Evolutionary conservation across 257 asterid genomes (phyloP).

Genomic region (Euphrasia confusa): DNA sequence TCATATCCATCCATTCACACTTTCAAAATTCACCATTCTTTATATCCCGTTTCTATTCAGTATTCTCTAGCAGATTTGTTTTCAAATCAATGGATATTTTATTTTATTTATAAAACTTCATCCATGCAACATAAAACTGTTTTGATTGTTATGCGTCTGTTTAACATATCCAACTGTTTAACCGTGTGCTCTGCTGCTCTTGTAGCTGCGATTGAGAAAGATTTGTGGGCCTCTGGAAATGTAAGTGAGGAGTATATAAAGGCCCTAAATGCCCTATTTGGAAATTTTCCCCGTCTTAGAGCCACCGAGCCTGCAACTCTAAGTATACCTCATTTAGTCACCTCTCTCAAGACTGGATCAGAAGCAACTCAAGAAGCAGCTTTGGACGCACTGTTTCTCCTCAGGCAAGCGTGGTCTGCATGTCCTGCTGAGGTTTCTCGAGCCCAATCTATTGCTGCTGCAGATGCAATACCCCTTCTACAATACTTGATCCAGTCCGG

Average conservation of each 20-base stretch:
- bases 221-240: constrained; percentile 86
- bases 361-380: constrained; percentile 99
- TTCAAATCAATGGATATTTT: not conserved
- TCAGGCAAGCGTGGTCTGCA: constrained; percentile 98
- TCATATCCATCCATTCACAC: too few species aligned
- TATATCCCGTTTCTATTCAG: too few species aligned
- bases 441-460: constrained; percentile 96
- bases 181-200: constrained; percentile 7
- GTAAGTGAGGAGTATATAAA: constrained; percentile 91
- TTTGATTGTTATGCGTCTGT: not conserved
- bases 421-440: constrained; percentile 96
- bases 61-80: too few species aligned
- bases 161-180: not conserved
- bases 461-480: constrained; percentile 85
- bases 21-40: too few species aligned
- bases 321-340: constrained; percentile 92
- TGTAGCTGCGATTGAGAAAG: constrained; percentile 92
- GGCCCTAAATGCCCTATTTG: constrained; percentile 87
- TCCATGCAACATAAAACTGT: not conserved
- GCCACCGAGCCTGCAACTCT: constrained; percentile 96
- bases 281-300: constrained; percentile 90
- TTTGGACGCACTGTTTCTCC: constrained; percentile 84
- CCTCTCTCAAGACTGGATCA: constrained; percentile 88
- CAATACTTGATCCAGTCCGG: constrained; percentile 95
- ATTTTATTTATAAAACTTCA: too few species aligned